Evolutionary conservation across 2,329 filamentous ascomycete species (phyloP).

Genomic region (Cryphonectria radicalis): DNA sequence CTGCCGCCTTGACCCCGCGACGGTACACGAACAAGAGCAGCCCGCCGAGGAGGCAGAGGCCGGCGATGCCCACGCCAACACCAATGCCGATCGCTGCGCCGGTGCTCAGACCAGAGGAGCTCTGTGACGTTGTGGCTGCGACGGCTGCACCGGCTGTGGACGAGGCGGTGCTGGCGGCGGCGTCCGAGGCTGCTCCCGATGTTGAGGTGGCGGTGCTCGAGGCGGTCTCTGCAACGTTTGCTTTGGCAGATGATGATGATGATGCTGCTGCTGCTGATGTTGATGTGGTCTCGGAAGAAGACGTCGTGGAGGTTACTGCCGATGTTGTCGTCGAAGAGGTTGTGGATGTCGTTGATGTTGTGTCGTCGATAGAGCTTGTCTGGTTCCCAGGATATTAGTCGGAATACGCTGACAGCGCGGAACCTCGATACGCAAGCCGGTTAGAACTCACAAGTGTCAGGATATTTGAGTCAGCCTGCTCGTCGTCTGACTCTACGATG

Average conservation of each 20-base stretch:
- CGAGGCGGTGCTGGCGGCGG: background rate
- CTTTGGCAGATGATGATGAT: background rate
- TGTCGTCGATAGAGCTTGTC: slow-evolving; percentile 2
- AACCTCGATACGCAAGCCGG: background rate
- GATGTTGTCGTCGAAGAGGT: background rate
- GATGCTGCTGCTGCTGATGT: background rate
- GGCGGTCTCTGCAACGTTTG: background rate
- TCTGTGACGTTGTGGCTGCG: slow-evolving; percentile 6
- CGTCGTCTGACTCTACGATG: slow-evolving; percentile 10
- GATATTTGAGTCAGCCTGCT: slow-evolving; percentile 5
- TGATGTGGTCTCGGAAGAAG: background rate
- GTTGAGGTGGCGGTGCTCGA: background rate
- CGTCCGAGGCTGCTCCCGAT: background rate
- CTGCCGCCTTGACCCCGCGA: background rate
- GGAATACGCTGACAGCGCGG: background rate
- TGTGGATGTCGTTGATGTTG: slow-evolving; percentile 5
- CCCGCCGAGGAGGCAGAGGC: slow-evolving; percentile 36
- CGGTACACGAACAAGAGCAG: slow-evolving; percentile 11
- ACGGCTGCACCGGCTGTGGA: background rate
- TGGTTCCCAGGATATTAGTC: background rate
- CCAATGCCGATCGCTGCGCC: slow-evolving; percentile 29
- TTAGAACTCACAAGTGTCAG: slow-evolving; percentile 5
- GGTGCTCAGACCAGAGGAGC: slow-evolving; percentile 6
- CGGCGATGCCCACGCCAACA: slow-evolving; percentile 35
- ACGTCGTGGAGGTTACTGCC: background rate